phyloP scores from a whole-genome alignment of 129 eudicot genomes.

The Flaveria sonorensis region DNA sequence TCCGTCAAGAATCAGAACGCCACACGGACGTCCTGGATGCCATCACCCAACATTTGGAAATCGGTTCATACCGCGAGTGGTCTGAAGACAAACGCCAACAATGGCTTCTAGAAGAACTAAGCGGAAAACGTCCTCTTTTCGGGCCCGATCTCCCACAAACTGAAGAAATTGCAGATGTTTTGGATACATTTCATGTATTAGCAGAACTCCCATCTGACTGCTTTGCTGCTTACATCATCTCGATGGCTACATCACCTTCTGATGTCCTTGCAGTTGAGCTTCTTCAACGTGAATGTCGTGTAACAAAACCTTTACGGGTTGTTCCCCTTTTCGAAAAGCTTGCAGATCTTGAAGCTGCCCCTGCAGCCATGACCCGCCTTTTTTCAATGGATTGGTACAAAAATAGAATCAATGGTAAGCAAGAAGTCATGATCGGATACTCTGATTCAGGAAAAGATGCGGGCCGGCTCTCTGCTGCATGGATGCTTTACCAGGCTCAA shows the following conservation, averaged over 20 bases:
- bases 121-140: slow-evolving; percentile 83
- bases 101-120: slow-evolving; percentile 89
- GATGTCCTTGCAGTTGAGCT: slow-evolving; percentile 98
- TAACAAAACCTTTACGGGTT: slow-evolving; percentile 70
- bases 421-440: slow-evolving; percentile 97
- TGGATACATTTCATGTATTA: slow-evolving; percentile 75
- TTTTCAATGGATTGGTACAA: slow-evolving; percentile 94
- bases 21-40: slow-evolving; percentile 95
- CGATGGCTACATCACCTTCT: slow-evolving; percentile 98
- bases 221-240: slow-evolving; percentile 94
- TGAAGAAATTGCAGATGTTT: slow-evolving; percentile 88
- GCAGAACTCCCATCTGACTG: slow-evolving; percentile 95
- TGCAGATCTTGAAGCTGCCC: slow-evolving; percentile 86
- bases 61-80: slow-evolving; percentile 92
- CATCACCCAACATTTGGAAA: slow-evolving; percentile 79
- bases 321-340: slow-evolving; percentile 95
- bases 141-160: slow-evolving; percentile 95
- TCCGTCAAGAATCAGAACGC: slow-evolving; percentile 93
- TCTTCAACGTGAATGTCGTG: slow-evolving; percentile 93
- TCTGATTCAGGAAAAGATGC: slow-evolving; percentile 99
- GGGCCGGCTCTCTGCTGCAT: slow-evolving; percentile 92
- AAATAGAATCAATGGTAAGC: slow-evolving; percentile 75
- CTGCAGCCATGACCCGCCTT: slow-evolving; percentile 85
- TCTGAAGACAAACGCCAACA: slow-evolving; percentile 82
- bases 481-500: slow-evolving; percentile 93